Evolutionary conservation across 2,329 filamentous ascomycete genomes (phyloP).

Genomic region (Diaporthe capsici): DNA sequence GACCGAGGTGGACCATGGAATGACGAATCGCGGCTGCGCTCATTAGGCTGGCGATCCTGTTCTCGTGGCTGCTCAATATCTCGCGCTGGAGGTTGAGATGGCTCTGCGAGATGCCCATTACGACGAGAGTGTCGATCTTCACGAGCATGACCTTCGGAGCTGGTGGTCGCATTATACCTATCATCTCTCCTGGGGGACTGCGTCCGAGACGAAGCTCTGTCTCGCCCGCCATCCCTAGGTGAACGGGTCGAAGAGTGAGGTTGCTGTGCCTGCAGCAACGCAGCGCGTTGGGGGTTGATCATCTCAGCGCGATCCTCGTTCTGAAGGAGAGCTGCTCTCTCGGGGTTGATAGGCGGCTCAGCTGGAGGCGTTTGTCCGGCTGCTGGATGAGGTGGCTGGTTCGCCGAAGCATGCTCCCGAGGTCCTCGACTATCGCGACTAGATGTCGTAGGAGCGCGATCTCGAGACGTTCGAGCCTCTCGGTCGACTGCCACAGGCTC

Average conservation of each 20-base stretch:
- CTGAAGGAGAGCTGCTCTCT: slow-evolving; percentile 65
- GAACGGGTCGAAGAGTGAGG: slow-evolving; percentile 53
- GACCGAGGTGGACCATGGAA: slow-evolving; percentile 57
- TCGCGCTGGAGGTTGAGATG: slow-evolving; percentile 40
- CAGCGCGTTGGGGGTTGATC: slow-evolving; percentile 64
- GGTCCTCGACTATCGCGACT: slow-evolving; percentile 45
- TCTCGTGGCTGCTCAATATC: slow-evolving; percentile 47
- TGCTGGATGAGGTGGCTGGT: slow-evolving; percentile 39
- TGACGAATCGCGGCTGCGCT: slow-evolving; percentile 58
- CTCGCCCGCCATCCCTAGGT: slow-evolving; percentile 60
- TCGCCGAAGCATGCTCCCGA: slow-evolving; percentile 43
- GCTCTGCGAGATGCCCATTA: slow-evolving; percentile 34
- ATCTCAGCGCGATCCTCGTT: slow-evolving; percentile 55
- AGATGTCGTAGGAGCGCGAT: slow-evolving; percentile 51
- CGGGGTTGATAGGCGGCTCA: slow-evolving; percentile 69
- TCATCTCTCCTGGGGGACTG: slow-evolving; percentile 66
- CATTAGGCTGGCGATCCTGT: slow-evolving; percentile 43
- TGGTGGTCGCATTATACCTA: slow-evolving; percentile 50
- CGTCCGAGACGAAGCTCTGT: slow-evolving; percentile 55
- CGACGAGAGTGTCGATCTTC: slow-evolving; percentile 63
- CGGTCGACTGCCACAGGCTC: slow-evolving; percentile 50
- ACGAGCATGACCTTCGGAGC: slow-evolving; percentile 55
- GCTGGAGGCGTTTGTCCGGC: slow-evolving; percentile 51
- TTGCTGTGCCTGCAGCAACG: slow-evolving; percentile 58
- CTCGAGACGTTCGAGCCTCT: slow-evolving; percentile 52